Evolutionary conservation across 2,329 filamentous ascomycete species (phyloP), one percentile per base, ranked within the genome.

Genomic region (Neodidymelliopsis sp.): DNA sequence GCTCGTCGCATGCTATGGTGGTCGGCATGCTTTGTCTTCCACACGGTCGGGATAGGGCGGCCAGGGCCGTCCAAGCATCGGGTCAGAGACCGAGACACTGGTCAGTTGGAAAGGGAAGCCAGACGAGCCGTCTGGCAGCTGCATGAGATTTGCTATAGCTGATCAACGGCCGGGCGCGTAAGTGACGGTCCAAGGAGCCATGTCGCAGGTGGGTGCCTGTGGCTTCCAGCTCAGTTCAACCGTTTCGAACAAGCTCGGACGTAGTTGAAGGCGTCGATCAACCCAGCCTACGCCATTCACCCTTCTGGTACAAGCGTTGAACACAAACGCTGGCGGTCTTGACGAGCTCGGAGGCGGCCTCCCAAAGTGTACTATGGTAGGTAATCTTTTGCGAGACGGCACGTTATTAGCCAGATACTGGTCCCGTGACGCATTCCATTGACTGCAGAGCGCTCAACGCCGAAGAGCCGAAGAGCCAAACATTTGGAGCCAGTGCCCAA

Each of bases 251-350:
- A 24, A 39, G 37, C 31, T 23, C 19, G 29, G 43, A 43, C 33
- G 30, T 11, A 27, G 35, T 23, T 18, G 18, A 33, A 8, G 30
- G 38, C 33, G 51, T 37, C 42, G 30, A 47, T 41, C 43, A 38
- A 27, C 40, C 19, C 20, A 12, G 30, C 19, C 49, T 45, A 49
- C 57, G 42, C 52, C 62, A 63, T 63, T 63, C 59, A 41, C 62
- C 53, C 30, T 36, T 64, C 59, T 44, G 20, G 60, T 42, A 42
- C 54, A 63, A 61, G 62, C 55, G 57, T 13, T 13, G 8, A 28
- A 33, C 4, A 6, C 25, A 22, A 12, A 6, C 13, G 10, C 19
- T 18, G 6, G 19, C 31, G 11, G 8, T 7, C 23, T 4, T 35
- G 10, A 15, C 43, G 18, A 45, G 24, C 19, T 20, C 15, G 36